Base-by-base conservation (phyloP, 805 yeast species). In the Tetrapisispora fleetii region DNA sequence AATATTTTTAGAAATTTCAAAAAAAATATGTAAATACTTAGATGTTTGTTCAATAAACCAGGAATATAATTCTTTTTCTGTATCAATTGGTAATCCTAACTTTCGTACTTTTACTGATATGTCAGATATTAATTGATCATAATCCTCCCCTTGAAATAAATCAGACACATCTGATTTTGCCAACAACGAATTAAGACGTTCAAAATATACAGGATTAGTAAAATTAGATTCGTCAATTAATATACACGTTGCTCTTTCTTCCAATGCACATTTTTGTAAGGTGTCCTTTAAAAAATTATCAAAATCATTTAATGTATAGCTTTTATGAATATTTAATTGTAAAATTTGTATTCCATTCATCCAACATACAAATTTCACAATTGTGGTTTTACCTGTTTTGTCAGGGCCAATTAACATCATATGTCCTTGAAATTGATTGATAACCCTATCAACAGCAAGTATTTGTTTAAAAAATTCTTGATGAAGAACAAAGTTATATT, bases 151-250 rank as follows among this genome's bases (percentile, higher is more conserved):
- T 48, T 78, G 85, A 62, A 87, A 91, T 14, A 91, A 67, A 4
- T 95, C 96, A 0, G 96, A 96, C 37, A 89, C 75, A 58, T 91
- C 97, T 0, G 95, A 85, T 64, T 91, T 91, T 0, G 97, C 96
- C 37, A 91, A 72, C n/a, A 91, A 68, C 0, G 95, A 86, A 57
- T 91, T 91, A 93, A 91, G 88, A 52, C 95, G 70, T 63, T 91
- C 98, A 30, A 91, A 65, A 58, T 90, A 91, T 0, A 93, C 72
- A 0, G 95, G 73, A 33, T 86, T 90, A 39, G 81, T 56, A 45
- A 89, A 78, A 28, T 82, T 78, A 0, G 95, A 80, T 56, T 91
- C 96, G 55, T 88, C 95, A 18, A 91, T 73, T 19, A 90, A 69
- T 48, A 87, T 78, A 54, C 95, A 85, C 0, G 81, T 63, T 46